Evolutionary conservation across 352 stramenopile genomes (phyloP).

Genomic region (Phytophthora palmivora): DNA sequence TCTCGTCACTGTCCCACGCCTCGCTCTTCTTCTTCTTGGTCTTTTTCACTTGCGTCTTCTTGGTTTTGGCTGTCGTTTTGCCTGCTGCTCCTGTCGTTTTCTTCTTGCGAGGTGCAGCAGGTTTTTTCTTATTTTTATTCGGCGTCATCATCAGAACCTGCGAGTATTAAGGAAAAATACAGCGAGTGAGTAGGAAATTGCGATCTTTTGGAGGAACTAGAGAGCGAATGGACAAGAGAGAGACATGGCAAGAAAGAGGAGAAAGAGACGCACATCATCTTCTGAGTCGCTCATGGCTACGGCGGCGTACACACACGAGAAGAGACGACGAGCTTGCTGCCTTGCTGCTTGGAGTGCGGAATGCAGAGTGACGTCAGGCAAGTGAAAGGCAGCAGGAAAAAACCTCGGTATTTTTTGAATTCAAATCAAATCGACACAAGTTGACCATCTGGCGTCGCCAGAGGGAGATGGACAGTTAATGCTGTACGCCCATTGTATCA

Average conservation of each 20-base stretch:
- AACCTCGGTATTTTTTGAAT: constrained; percentile 21
- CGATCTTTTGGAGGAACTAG: not conserved
- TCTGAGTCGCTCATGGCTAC: constrained; percentile 57
- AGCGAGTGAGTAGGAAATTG: constrained; percentile 13
- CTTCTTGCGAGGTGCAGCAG: constrained; percentile 29
- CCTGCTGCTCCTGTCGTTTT: constrained; percentile 36
- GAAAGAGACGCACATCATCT: constrained; percentile 48
- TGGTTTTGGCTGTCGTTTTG: constrained; percentile 31
- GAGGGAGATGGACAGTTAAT: not conserved
- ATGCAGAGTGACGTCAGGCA: constrained; percentile 24
- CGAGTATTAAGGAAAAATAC: constrained; percentile 1
- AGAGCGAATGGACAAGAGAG: not conserved
- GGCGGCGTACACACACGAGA: not conserved
- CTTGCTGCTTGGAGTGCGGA: constrained; percentile 22
- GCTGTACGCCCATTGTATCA: too few relatives aligned
- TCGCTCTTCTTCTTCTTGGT: constrained; percentile 52
- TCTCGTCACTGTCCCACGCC: constrained; percentile 46
- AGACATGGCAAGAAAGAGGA: constrained; percentile 3
- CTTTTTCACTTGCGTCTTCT: constrained; percentile 47
- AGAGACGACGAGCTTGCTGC: not conserved
- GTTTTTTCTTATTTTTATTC: constrained; percentile 32
- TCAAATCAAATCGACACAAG: constrained; percentile 13
- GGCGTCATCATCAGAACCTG: constrained; percentile 36
- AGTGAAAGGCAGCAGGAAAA: constrained; percentile 15
- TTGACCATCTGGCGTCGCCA: constrained; percentile 15